These are phyloP conservation scores for Verticillium albo-atrum DNA, from an alignment of 2,329 filamentous ascomycete genomes.

Conservation along the genomic window DNA sequence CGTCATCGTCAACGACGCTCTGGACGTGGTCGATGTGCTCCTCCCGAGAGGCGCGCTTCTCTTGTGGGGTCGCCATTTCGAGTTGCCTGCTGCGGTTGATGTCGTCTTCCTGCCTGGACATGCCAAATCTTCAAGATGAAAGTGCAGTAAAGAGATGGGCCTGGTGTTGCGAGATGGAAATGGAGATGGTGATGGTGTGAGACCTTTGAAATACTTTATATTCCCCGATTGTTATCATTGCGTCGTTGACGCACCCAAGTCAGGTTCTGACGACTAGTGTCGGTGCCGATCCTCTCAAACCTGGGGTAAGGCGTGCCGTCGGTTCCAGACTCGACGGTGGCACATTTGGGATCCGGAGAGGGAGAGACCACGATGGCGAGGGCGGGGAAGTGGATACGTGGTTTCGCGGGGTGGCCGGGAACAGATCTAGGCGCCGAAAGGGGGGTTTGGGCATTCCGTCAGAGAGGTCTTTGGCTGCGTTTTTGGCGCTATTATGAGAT, in stretches of 20 bases:
- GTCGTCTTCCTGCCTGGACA: neutral
- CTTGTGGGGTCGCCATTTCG: neutral
- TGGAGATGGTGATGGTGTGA: neutral
- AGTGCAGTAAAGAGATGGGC: neutral
- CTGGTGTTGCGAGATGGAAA: neutral
- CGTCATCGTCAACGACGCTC: conserved; percentile 3
- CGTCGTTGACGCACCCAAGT: neutral
- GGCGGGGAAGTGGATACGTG: neutral
- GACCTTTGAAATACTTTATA: neutral
- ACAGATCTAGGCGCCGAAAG: neutral
- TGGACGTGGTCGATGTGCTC: conserved; percentile 7
- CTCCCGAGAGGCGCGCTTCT: conserved; percentile 5
- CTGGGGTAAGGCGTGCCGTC: neutral
- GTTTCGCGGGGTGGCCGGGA: neutral
- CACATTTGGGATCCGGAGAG: neutral
- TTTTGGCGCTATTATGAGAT: neutral
- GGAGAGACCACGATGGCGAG: neutral
- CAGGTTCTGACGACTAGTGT: neutral
- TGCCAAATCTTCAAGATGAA: neutral
- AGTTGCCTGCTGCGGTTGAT: neutral
- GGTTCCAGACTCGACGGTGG: neutral
- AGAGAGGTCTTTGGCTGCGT: neutral
- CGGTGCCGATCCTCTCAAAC: neutral
- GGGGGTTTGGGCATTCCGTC: neutral
- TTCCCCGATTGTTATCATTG: neutral